Percentiles rank a stretch among this genome's conserved stretches.
phyloP scores from a whole-genome alignment of 2,329 filamentous ascomycete genomes.

The Aspergillus pseudoglaucus region DNA sequence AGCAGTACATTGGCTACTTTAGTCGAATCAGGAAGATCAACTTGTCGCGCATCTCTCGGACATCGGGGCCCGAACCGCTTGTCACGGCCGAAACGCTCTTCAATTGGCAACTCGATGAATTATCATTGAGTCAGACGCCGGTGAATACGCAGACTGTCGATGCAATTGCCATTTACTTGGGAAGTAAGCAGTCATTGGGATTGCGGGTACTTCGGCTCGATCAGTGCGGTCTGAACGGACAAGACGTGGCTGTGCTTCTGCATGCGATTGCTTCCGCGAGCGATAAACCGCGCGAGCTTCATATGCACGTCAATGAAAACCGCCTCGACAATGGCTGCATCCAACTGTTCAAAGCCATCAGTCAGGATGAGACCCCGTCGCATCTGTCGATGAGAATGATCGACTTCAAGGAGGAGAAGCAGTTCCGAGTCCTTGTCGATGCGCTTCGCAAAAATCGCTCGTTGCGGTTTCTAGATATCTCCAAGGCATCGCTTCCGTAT shows the following conservation, averaged over 20 bases:
- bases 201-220: conserved; percentile 59
- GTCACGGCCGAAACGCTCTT: conserved; percentile 60
- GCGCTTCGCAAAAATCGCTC: conserved; percentile 58
- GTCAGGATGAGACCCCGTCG: conserved; percentile 52
- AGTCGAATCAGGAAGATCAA: conserved; percentile 60
- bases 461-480: conserved; percentile 60
- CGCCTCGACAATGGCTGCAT: conserved; percentile 40
- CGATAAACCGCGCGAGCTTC: conserved; percentile 50
- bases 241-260: conserved; percentile 59
- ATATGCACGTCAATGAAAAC: conserved; percentile 62
- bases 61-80: conserved; percentile 57
- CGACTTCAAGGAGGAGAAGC: conserved; percentile 59
- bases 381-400: conserved; percentile 62
- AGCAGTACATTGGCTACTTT: conserved; percentile 61
- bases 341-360: conserved; percentile 38
- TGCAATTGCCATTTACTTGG: conserved; percentile 58
- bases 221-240: conserved; percentile 59
- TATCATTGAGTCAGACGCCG: conserved; percentile 58
- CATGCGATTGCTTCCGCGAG: conserved; percentile 52
- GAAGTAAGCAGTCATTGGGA: conserved; percentile 53
- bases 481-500: conserved; percentile 62
- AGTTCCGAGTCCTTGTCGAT: conserved; percentile 57
- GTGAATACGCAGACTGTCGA: conserved; percentile 59
- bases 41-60: conserved; percentile 58
- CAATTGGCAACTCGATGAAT: conserved; percentile 60